These are phyloP conservation scores for Apocynum venetum DNA, from an alignment of 257 asterid genomes.

Conservation along the genomic window DNA sequence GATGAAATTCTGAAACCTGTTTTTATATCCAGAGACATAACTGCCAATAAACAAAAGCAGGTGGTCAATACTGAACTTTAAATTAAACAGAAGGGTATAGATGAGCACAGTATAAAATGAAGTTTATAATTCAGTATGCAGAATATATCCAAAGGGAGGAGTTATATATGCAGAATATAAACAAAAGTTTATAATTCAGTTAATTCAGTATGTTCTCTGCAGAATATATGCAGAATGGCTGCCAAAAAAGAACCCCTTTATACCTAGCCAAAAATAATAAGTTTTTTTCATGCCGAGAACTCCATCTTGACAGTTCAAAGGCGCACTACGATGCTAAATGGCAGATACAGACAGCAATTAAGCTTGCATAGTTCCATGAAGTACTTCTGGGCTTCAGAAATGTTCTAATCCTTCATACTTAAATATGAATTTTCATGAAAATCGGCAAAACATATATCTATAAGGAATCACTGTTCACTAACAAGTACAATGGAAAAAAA, in stretches of 20 bases:
- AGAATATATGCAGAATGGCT: neutral
- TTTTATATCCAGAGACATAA: constrained; percentile 91
- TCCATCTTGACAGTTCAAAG: neutral
- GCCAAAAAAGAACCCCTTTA: neutral
- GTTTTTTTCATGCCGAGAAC: neutral
- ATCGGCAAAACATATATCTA: neutral
- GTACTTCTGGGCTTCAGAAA: neutral
- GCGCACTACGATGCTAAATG: neutral
- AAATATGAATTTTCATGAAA: neutral
- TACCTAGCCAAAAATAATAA: neutral
- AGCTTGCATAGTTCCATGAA: neutral
- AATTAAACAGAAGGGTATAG: neutral
- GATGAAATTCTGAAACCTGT: constrained; percentile 97
- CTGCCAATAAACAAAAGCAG: constrained; percentile 46
- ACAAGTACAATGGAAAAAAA: neutral
- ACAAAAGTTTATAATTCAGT: too few species aligned
- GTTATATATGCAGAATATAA: neutral
- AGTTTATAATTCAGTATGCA: neutral
- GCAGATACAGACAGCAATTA: neutral
- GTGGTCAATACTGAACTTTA: constrained; percentile 14
- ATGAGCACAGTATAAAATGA: neutral
- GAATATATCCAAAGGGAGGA: neutral
- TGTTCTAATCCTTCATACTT: neutral
- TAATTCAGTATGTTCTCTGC: too few species aligned
- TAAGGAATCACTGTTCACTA: neutral